Conservation (phyloP, 1,139 yeast species). For the Taphrina communis region DNA sequence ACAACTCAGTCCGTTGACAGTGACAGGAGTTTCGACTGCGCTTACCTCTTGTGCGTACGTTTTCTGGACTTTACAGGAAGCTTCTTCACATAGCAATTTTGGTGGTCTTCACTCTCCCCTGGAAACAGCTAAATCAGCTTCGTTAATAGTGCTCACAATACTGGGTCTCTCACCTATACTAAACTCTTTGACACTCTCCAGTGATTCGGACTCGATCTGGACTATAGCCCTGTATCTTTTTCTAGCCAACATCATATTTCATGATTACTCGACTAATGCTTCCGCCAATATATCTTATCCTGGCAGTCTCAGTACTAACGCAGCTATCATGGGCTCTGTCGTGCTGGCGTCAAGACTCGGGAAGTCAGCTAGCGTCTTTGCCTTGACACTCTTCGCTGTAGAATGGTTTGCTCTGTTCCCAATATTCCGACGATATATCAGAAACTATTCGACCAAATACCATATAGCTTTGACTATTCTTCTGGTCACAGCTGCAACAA, state of each 20-base stretch:
- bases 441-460: slow-evolving; percentile 43
- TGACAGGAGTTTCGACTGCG: slow-evolving; percentile 50
- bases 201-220: slow-evolving; percentile 96
- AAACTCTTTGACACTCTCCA: slow-evolving; percentile 83
- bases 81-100: slow-evolving; percentile 42
- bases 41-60: slow-evolving; percentile 54
- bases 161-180: slow-evolving; percentile 85
- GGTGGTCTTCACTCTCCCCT: slow-evolving; percentile 42
- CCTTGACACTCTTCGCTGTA: slow-evolving; percentile 75
- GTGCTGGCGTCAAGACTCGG: slow-evolving; percentile 84
- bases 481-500: slow-evolving; percentile 37
- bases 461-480: slow-evolving; percentile 38
- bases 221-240: slow-evolving; percentile 82
- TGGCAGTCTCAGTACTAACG: slow-evolving; percentile 79
- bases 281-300: slow-evolving; percentile 47
- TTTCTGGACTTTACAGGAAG: slow-evolving; percentile 49
- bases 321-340: slow-evolving; percentile 83
- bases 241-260: slow-evolving; percentile 67
- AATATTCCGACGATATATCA: slow-evolving; percentile 65
- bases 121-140: slow-evolving; percentile 63
- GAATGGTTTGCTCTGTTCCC: slow-evolving; percentile 77
- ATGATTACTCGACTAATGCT: slow-evolving; percentile 59
- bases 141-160: slow-evolving; percentile 70
- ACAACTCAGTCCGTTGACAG: slow-evolving; percentile 51
- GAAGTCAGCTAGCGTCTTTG: slow-evolving; percentile 77